Evolutionary conservation across 345 rosid genomes (phyloP), one percentile per base, ranked within the genome.

Genomic region (Moricandia arvensis): DNA sequence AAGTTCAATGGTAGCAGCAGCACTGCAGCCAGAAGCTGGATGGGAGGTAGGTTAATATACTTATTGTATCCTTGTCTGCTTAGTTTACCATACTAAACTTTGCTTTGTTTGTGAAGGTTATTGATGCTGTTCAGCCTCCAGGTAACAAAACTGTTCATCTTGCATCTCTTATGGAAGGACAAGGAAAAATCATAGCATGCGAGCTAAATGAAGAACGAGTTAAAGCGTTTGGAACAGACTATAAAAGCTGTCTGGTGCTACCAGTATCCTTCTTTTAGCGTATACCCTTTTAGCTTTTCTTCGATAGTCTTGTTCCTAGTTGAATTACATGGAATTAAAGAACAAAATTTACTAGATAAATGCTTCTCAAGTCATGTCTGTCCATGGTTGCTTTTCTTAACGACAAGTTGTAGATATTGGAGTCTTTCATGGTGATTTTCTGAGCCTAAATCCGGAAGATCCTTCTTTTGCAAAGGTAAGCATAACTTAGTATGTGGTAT

Each of bases 1-100:
- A 82, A 91, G 97, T 77, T 91, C 91, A 54, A 87, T 91, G 98
- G 97, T 86, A 66, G 97, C 96, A 54, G 85, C 91, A 31, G 87
- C 86, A 59, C 91, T 93, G 62, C 82, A 53, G 84, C 97, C 97
- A 26, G 73, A 43, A 43, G 6, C 51, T 12, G 51, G 51, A 4
- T 43, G 51, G 51, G 51, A 43, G 51, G 51, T 43, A 12, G 45
- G n/a, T 38, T 38, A 10, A 10, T 10, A 3, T 1, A 43, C 49
- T 43, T 43, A 4, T 43, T 43, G 16, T 43, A 12, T 13, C n/a
- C 49, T n/a, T n/a, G n/a, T n/a, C n/a, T n/a, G n/a, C n/a, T n/a
- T n/a, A n/a, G n/a, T n/a, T n/a, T n/a, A n/a, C n/a, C n/a, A n/a
- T n/a, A n/a, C n/a, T n/a, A n/a, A 43, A 5, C 5, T 43, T 0